Percentiles rank a stretch among this genome's conserved stretches.
Conservation (phyloP, 257 asterid species). For the Cordia subcordata region DNA sequence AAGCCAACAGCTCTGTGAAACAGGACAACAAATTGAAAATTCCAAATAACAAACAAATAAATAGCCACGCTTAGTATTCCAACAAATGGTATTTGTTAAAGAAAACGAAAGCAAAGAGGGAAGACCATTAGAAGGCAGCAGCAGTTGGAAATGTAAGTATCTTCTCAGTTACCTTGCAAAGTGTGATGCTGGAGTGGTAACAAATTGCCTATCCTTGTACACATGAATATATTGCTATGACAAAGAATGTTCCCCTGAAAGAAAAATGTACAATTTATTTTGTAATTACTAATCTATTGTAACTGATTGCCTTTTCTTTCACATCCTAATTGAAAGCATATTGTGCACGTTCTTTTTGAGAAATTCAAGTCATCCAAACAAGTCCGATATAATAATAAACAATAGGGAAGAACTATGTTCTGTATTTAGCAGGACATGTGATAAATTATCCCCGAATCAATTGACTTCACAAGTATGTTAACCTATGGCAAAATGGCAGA, state of each 20-base stretch:
- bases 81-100: not conserved
- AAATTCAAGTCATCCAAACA: too few relatives aligned
- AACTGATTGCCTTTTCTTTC: not conserved
- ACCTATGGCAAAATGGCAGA: too few relatives aligned
- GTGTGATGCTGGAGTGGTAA: constrained; percentile 83
- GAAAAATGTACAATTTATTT: constrained; percentile 3
- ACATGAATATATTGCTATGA: constrained; percentile 80
- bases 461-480: too few relatives aligned
- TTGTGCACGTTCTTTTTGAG: too few relatives aligned
- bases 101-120: not conserved
- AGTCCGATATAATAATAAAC: not conserved
- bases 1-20: constrained; percentile 1
- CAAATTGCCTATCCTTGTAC: constrained; percentile 74
- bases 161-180: constrained; percentile 60
- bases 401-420: too few relatives aligned
- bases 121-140: constrained; percentile 5
- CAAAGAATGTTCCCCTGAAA: constrained; percentile 85
- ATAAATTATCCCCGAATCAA: too few relatives aligned
- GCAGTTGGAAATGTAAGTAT: constrained; percentile 2
- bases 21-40: not conserved
- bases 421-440: too few relatives aligned
- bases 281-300: not conserved
- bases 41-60: not conserved
- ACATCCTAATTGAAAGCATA: not conserved
- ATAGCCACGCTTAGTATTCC: not conserved